Base-by-base conservation (phyloP, 129 eudicot genomes). In the Daucus carota region DNA sequence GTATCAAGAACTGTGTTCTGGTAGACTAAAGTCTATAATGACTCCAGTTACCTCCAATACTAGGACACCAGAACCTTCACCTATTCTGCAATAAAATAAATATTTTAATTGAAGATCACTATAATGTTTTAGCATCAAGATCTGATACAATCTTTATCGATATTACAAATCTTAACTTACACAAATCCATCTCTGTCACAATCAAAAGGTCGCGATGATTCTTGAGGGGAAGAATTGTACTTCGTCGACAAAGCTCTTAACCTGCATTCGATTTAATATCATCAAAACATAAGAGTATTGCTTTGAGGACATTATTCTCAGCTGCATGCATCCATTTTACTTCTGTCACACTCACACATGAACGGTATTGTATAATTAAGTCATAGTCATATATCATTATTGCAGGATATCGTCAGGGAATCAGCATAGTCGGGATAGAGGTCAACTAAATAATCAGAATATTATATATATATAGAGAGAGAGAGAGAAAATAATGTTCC, bases 201-300 rank as follows among this genome's bases (percentile, higher is more conserved):
- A 78, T 95, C 99, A 77, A 95, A 95, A 71, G 99, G 99, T 68
- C 96, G 88, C 50, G 99, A 95, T 73, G 99, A 92, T 91, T 91
- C 91, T 57, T 75, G 74, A 74, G 99, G 99, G 70, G 81, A 63
- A 68, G 86, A 87, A 62, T 91, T 91, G 81, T 86, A 85, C 82
- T 86, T 91, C 48, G 99, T 87, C 9, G 96, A 38, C 82, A 95
- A 79, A 72, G 99, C 99, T 85, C 96, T 95, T 75, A 78, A 85
- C 85, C 98, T 94, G 81, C 84, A 54, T 41, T 16, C 18, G 29
- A 75, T 31, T 28, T 7, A 20, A 59, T 66, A 46, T 38, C 20
- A 74, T 42, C 15, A 16, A 38, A n/a, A 73, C n/a, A 45, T 36
- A 80, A 43, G 31, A n/a, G 4, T 57, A 57, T 57, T 57, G 15